Evolutionary conservation across 164 flowering plant genomes (phyloP).

Genomic region (Echeveria elegans): DNA sequence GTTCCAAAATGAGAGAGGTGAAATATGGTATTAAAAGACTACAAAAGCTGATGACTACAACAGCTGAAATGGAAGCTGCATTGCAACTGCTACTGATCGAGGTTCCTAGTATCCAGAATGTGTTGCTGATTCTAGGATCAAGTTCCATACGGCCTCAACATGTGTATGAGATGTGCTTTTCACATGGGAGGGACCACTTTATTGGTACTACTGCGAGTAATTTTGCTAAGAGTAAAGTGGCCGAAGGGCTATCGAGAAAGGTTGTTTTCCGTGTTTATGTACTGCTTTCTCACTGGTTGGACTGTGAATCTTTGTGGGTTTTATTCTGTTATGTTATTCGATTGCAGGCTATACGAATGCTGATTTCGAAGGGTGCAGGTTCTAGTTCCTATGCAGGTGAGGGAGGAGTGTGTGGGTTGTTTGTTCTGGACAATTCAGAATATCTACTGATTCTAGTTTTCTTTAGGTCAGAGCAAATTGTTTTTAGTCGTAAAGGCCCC

Average conservation of each 20-base stretch:
- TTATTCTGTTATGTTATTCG: not conserved
- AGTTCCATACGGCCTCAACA: slow-evolving; percentile 73
- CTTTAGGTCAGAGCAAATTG: slow-evolving; percentile 69
- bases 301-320: not conserved
- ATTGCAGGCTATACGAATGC: slow-evolving; percentile 58
- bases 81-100: slow-evolving; percentile 47
- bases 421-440: not conserved
- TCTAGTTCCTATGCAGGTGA: slow-evolving; percentile 66
- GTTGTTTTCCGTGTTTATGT: slow-evolving; percentile 24
- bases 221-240: slow-evolving; percentile 40
- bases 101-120: slow-evolving; percentile 35
- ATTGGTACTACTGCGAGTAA: slow-evolving; percentile 18
- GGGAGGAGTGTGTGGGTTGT: not conserved
- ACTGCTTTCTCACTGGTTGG: not conserved
- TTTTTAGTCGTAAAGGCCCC: slow-evolving; percentile 88
- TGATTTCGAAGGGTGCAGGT: slow-evolving; percentile 83
- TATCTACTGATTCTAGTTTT: slow-evolving; percentile 4
- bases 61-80: slow-evolving; percentile 43
- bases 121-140: slow-evolving; percentile 63
- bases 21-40: slow-evolving; percentile 52
- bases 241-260: slow-evolving; percentile 75
- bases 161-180: slow-evolving; percentile 61
- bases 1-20: slow-evolving; percentile 61
- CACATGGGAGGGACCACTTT: slow-evolving; percentile 29
- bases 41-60: slow-evolving; percentile 60